Evolutionary conservation across 1,284 basidiomycete genomes (phyloP).

Genomic region (Boletellus sp.): DNA sequence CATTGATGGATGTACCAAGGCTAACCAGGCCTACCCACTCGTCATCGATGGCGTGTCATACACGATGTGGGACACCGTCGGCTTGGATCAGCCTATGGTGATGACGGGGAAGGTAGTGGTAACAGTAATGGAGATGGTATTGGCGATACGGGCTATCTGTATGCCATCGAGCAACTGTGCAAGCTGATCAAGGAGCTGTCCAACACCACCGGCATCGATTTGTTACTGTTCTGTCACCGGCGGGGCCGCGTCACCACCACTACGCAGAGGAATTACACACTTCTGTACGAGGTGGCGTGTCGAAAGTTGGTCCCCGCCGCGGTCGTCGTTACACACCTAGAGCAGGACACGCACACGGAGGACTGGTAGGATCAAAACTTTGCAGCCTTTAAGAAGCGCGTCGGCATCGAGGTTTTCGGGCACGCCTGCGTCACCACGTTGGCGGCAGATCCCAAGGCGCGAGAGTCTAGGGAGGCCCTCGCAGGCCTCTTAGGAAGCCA

Average conservation of each 20-base stretch:
- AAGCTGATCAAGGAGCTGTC: background rate
- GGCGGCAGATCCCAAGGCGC: background rate
- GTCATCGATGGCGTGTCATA: background rate
- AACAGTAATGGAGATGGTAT: too few species aligned
- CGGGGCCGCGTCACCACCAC: background rate
- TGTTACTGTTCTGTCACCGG: conserved; percentile 1
- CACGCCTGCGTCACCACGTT: background rate
- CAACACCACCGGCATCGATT: background rate
- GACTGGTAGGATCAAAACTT: background rate
- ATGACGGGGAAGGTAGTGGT: too few species aligned
- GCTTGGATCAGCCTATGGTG: conserved; percentile 1
- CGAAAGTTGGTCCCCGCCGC: background rate
- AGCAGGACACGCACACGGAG: background rate
- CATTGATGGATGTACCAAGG: background rate
- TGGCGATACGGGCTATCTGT: background rate
- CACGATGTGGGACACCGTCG: conserved; percentile 1
- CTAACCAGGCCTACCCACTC: background rate
- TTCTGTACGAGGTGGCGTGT: background rate
- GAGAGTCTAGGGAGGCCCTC: background rate
- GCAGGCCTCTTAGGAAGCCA: background rate
- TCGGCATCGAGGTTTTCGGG: background rate
- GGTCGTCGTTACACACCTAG: background rate
- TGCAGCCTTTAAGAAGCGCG: background rate
- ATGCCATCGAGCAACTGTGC: background rate
- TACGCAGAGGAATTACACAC: background rate